Percentiles rank a stretch among this genome's conserved stretches.
These are phyloP conservation scores for Alternaria angustiovoidea DNA, from an alignment of 2,329 filamentous ascomycete genomes.

Conservation along the genomic window DNA sequence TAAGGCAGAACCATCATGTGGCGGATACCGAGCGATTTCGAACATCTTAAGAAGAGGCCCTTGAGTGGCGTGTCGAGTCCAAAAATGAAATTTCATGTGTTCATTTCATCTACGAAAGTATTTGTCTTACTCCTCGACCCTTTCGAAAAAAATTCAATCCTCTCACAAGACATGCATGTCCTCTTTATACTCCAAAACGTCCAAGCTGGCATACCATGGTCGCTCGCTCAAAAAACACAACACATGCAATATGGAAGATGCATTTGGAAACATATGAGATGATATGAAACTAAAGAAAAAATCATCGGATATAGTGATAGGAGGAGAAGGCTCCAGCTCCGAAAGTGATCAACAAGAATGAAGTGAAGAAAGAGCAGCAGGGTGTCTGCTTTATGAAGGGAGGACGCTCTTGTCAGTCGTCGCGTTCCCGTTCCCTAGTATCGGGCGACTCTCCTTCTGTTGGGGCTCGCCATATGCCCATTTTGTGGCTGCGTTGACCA, in stretches of 20 bases:
- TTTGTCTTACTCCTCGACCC: not conserved
- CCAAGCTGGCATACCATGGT: not conserved
- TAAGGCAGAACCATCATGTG: not conserved
- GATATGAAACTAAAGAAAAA: not conserved
- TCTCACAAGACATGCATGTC: not conserved
- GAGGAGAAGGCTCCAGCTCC: not conserved
- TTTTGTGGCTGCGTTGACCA: slow-evolving; percentile 41
- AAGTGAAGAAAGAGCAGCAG: not conserved
- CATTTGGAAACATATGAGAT: not conserved
- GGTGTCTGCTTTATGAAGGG: slow-evolving; percentile 26
- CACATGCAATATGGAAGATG: not conserved
- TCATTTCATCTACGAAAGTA: not conserved
- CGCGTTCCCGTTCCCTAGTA: slow-evolving; percentile 32
- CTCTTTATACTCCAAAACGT: not conserved
- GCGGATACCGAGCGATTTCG: not conserved
- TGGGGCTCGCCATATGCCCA: slow-evolving; percentile 45
- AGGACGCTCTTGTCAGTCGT: slow-evolving; percentile 29
- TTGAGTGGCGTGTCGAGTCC: too few relatives aligned
- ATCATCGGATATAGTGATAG: not conserved
- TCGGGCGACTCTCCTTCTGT: slow-evolving; percentile 27
- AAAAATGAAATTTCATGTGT: not conserved
- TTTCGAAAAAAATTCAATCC: not conserved
- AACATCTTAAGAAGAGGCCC: too few relatives aligned
- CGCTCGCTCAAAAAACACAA: slow-evolving; percentile 2
- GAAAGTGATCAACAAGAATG: not conserved